Conservation (phyloP, 2,329 filamentous ascomycete species). For the Blastomyces silverae region DNA sequence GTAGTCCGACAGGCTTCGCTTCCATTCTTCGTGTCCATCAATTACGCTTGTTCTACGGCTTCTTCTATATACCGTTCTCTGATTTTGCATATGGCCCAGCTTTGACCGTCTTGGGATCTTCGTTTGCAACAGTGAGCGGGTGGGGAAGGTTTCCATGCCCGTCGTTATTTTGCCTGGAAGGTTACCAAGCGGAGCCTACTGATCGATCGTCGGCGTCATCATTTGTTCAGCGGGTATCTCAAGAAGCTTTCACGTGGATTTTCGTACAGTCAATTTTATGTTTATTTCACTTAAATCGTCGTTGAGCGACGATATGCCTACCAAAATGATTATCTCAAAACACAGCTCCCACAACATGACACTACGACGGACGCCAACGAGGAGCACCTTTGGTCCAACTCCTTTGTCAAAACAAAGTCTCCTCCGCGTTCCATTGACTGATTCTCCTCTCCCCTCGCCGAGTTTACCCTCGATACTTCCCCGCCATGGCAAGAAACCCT, state of each 20-base stretch:
- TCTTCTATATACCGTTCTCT: background rate
- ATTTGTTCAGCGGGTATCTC: background rate
- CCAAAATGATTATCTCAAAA: conserved; percentile 31
- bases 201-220: conserved; percentile 5
- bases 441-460: conserved; percentile 63
- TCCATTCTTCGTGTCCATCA: background rate
- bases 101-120: background rate
- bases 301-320: background rate
- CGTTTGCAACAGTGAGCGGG: background rate
- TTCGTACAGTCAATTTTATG: background rate
- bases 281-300: conserved; percentile 4
- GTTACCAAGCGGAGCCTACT: background rate
- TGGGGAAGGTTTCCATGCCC: background rate
- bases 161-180: background rate
- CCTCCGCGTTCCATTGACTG: conserved; percentile 57
- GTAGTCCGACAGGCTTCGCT: background rate
- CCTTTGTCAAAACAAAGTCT: conserved; percentile 49
- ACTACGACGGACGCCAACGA: conserved; percentile 23
- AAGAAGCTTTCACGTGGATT: background rate
- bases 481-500: conserved; percentile 55
- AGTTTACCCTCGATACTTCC: conserved; percentile 62
- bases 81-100: background rate
- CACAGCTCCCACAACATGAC: conserved; percentile 27
- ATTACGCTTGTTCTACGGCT: background rate
- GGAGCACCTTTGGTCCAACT: conserved; percentile 19